These are phyloP conservation scores for Anastatica hierochuntica DNA, from an alignment of 345 rosid genomes.

Conservation along the genomic window DNA sequence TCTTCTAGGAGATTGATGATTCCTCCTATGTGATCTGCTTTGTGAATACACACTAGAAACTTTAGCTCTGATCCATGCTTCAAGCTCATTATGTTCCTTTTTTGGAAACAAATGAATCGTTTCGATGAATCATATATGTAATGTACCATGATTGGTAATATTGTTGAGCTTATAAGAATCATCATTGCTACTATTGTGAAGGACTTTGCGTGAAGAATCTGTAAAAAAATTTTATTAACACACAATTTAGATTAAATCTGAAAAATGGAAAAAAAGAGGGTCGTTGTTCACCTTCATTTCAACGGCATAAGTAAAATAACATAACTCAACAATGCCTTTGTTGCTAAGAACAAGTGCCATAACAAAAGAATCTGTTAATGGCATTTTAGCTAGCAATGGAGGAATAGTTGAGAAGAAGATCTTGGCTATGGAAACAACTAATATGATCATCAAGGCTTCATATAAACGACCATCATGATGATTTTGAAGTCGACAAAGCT, in stretches of 20 bases:
- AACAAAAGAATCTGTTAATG: conserved; percentile 18
- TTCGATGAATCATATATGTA: conserved; percentile 34
- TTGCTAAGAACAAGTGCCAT: conserved; percentile 24
- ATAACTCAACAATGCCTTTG: conserved; percentile 23
- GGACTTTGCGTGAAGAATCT: conserved; percentile 10
- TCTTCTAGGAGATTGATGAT: conserved; percentile 23
- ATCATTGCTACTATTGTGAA: conserved; percentile 14
- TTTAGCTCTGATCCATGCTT: conserved; percentile 26
- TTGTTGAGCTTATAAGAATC: conserved; percentile 14
- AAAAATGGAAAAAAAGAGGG: no score
- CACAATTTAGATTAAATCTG: no score
- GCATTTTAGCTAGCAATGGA: conserved; percentile 22
- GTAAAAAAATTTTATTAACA: not conserved
- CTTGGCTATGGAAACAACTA: conserved; percentile 14
- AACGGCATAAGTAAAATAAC: conserved; percentile 9
- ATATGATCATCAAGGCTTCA: conserved; percentile 3
- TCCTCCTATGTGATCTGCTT: conserved; percentile 26
- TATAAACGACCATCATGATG: conserved; percentile 3
- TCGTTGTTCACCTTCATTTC: conserved; percentile 16
- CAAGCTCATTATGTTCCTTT: conserved; percentile 27
- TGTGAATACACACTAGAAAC: conserved; percentile 42
- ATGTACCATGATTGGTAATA: conserved; percentile 15
- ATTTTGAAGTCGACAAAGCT: not conserved
- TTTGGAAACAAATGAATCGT: conserved; percentile 37
- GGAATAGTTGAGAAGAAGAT: conserved; percentile 18